Percentiles rank a stretch among this genome's conserved stretches.
Evolutionary conservation across 2,329 filamentous ascomycete species (phyloP).

Genomic region (Talaromyces sp.): DNA sequence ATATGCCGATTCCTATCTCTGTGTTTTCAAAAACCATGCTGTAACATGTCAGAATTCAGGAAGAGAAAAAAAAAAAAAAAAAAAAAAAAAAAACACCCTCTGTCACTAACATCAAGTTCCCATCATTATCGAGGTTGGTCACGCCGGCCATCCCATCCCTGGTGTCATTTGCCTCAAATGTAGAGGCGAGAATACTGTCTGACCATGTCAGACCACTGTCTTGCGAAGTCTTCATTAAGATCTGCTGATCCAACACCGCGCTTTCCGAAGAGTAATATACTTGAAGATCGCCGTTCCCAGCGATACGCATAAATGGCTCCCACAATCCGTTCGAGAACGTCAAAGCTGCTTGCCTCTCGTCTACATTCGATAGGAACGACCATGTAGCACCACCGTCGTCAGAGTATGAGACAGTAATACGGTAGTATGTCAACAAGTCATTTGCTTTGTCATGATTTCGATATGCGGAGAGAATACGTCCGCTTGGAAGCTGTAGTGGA

Average conservation of each 20-base stretch:
- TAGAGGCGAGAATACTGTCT: neutral
- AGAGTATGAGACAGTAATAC: slow-evolving; percentile 4
- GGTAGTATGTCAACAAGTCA: neutral
- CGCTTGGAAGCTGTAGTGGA: neutral
- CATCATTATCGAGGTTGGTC: neutral
- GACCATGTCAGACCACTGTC: slow-evolving; percentile 2
- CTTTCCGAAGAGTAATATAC: slow-evolving; percentile 1
- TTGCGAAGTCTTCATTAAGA: neutral
- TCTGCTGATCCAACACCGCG: neutral
- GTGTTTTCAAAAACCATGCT: neutral
- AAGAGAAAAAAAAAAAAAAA: no score
- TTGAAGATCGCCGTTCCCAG: neutral
- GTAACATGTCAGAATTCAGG: neutral
- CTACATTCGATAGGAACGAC: neutral
- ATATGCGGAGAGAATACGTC: neutral
- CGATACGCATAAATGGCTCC: slow-evolving; percentile 6
- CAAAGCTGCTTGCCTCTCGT: neutral
- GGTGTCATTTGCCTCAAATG: neutral
- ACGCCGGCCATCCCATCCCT: slow-evolving; percentile 5
- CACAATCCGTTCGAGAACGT: neutral
- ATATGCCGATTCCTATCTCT: neutral
- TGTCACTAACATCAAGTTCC: neutral
- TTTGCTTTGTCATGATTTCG: neutral
- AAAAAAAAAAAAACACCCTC: neutral
- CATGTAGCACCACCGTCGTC: slow-evolving; percentile 2